Evolutionary conservation across 129 eudicot species (phyloP).

Genomic region (Chrysanthemum makinoi): DNA sequence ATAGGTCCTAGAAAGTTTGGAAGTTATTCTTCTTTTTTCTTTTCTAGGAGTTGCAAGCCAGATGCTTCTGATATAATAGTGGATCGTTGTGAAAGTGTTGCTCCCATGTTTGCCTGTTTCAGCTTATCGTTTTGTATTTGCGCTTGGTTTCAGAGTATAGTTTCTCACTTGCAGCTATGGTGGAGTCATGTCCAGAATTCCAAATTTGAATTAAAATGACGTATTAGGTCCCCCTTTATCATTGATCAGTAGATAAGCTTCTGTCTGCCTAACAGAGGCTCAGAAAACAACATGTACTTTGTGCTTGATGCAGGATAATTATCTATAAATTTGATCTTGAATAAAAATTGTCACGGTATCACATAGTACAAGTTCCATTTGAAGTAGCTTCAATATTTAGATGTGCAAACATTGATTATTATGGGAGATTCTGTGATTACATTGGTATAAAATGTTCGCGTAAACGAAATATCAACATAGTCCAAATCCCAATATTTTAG

Average conservation of each 20-base stretch:
- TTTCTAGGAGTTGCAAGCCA: background rate
- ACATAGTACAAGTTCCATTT: constrained; percentile 13
- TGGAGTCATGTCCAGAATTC: background rate
- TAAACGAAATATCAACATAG: too few species aligned
- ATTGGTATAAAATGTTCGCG: background rate
- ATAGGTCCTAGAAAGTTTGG: background rate
- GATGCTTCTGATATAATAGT: background rate
- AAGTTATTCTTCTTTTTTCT: background rate
- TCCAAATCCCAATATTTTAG: too few species aligned
- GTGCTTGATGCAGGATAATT: background rate
- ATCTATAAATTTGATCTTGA: background rate
- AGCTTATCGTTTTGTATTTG: background rate
- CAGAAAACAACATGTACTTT: background rate
- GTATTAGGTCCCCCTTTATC: background rate
- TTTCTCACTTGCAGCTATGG: background rate
- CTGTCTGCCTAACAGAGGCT: background rate
- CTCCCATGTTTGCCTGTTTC: background rate
- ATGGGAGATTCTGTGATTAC: constrained; percentile 13
- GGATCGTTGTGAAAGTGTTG: background rate
- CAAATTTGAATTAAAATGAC: background rate
- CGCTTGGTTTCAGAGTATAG: background rate
- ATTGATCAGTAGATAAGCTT: background rate
- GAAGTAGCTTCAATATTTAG: background rate
- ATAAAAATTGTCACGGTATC: background rate
- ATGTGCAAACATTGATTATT: background rate